Conservation (phyloP, 129 eudicot genomes). For the Chrysanthemum makinoi region DNA sequence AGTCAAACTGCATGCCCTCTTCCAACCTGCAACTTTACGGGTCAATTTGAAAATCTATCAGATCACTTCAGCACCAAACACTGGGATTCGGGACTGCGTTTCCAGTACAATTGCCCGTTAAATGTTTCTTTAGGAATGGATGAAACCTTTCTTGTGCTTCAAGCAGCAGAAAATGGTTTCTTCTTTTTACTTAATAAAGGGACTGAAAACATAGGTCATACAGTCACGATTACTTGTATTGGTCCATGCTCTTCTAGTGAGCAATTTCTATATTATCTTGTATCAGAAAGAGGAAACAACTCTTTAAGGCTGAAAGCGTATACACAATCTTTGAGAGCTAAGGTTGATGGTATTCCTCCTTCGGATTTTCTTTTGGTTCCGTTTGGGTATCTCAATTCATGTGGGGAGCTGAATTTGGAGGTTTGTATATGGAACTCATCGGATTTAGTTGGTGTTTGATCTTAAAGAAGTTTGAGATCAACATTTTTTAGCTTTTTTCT, state of each 20-base stretch:
- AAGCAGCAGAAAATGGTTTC: constrained; percentile 74
- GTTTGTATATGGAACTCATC: constrained; percentile 75
- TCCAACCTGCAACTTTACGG: constrained; percentile 49
- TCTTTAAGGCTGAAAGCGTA: constrained; percentile 59
- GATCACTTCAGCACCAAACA: constrained; percentile 68
- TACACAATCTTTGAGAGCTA: constrained; percentile 46
- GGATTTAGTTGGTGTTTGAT: constrained; percentile 38
- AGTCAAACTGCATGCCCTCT: constrained; percentile 56
- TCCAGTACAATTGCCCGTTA: constrained; percentile 56
- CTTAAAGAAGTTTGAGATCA: constrained; percentile 21
- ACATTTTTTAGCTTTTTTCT: constrained; percentile 1
- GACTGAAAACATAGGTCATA: constrained; percentile 66
- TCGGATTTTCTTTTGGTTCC: constrained; percentile 71
- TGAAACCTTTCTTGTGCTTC: constrained; percentile 63
- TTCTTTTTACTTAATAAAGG: constrained; percentile 66
- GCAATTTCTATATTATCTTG: constrained; percentile 51
- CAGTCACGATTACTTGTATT: constrained; percentile 55
- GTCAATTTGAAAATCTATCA: constrained; percentile 43
- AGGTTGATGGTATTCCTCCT: constrained; percentile 54
- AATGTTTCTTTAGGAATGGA: constrained; percentile 53
- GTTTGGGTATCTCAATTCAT: constrained; percentile 44
- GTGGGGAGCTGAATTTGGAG: constrained; percentile 67
- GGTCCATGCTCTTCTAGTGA: constrained; percentile 53
- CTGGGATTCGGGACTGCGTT: constrained; percentile 66
- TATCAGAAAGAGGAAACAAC: constrained; percentile 58